phyloP scores from a whole-genome alignment of 371 early-diverging fungal species.

The Thermomucor indicae-seudaticae region DNA sequence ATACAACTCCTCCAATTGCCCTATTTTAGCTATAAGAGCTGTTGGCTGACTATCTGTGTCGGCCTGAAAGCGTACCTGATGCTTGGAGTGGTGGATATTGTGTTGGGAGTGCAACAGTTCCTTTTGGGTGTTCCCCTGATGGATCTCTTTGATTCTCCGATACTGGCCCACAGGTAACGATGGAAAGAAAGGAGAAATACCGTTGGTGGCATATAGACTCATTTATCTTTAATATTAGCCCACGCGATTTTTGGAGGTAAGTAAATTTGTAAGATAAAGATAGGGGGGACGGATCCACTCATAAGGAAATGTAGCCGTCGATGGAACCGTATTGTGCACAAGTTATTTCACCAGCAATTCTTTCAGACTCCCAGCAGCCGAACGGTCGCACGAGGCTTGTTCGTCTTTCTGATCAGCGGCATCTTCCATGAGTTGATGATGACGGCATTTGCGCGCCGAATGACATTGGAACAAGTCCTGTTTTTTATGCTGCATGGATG shows the following conservation, averaged over 20 bases:
- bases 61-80: constrained; percentile 26
- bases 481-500: constrained; percentile 31
- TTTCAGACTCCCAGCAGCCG: constrained; percentile 6
- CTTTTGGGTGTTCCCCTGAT: constrained; percentile 17
- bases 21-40: constrained; percentile 12
- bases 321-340: constrained; percentile 36
- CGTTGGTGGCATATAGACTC: background rate
- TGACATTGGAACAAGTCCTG: constrained; percentile 29
- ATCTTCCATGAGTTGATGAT: constrained; percentile 33
- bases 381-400: constrained; percentile 7
- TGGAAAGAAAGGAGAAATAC: background rate
- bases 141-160: constrained; percentile 26
- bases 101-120: constrained; percentile 17
- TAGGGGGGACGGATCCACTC: no score
- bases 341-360: constrained; percentile 22
- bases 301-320: constrained; percentile 16
- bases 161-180: constrained; percentile 24
- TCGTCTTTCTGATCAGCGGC: constrained; percentile 28
- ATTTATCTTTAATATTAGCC: constrained; percentile 9
- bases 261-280: background rate
- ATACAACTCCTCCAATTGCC: constrained; percentile 9
- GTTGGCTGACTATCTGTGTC: constrained; percentile 15
- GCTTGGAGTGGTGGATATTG: constrained; percentile 20
- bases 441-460: constrained; percentile 20
- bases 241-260: constrained; percentile 40